Percentiles rank a stretch among this genome's conserved stretches.
Conservation (phyloP, 75 land plant genomes). For the Larix kaempferi region DNA sequence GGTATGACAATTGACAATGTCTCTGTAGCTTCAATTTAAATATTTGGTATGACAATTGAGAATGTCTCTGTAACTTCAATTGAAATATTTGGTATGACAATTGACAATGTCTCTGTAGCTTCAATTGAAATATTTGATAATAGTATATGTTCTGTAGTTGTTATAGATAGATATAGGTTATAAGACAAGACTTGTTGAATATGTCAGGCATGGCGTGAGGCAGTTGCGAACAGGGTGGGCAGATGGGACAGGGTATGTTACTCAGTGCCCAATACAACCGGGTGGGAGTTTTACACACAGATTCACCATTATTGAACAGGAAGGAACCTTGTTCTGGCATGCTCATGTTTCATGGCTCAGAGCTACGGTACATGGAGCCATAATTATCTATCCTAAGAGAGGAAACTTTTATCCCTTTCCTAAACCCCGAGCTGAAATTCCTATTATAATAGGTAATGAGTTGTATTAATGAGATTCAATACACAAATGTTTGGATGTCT, state of each 20-base stretch:
- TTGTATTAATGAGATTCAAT: too few relatives aligned
- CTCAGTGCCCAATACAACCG: not conserved
- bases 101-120: too few relatives aligned
- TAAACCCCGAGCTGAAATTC: slow-evolving; percentile 11
- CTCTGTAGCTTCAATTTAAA: too few relatives aligned
- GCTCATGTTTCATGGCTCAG: slow-evolving; percentile 38
- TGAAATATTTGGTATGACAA: too few relatives aligned
- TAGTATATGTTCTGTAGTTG: too few relatives aligned
- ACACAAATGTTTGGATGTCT: too few relatives aligned
- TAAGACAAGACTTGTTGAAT: too few relatives aligned
- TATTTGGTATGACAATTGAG: too few relatives aligned
- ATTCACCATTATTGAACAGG: slow-evolving; percentile 9
- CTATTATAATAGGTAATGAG: slow-evolving; percentile 15
- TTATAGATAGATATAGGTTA: too few relatives aligned
- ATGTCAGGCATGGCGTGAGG: not conserved
- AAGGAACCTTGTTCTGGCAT: slow-evolving; percentile 35
- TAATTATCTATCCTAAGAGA: slow-evolving; percentile 14
- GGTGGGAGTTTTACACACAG: not conserved
- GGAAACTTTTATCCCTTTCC: slow-evolving; percentile 12
- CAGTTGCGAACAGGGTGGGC: not conserved
- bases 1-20: too few relatives aligned
- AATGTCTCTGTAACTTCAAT: too few relatives aligned
- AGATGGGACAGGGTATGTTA: not conserved
- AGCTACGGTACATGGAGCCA: slow-evolving; percentile 30
- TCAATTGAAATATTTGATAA: too few relatives aligned